Evolutionary conservation across 169 alveolate species (phyloP).

Genomic region (Plasmodium vivax): DNA sequence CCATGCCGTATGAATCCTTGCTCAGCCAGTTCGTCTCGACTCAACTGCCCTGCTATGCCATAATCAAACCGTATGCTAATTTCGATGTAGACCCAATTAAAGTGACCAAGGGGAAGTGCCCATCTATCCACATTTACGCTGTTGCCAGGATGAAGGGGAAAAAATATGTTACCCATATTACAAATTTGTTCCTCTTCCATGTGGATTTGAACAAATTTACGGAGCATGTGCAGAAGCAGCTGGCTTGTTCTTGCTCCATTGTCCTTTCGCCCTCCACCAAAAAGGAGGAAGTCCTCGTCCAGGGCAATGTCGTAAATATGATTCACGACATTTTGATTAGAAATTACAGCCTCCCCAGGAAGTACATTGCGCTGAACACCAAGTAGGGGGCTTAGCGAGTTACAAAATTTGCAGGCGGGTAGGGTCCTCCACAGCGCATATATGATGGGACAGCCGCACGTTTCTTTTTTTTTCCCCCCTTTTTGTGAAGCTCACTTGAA

Average conservation of each 20-base stretch:
- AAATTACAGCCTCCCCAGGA: conserved; percentile 22
- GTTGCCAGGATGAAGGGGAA: conserved; percentile 72
- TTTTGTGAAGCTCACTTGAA: background rate
- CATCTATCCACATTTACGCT: conserved; percentile 58
- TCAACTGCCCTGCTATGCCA: conserved; percentile 66
- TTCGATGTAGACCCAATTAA: conserved; percentile 52
- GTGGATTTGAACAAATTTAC: conserved; percentile 51
- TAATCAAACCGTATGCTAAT: conserved; percentile 34
- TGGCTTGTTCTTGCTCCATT: conserved; percentile 65
- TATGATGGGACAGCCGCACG: background rate
- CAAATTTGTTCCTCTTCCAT: conserved; percentile 52
- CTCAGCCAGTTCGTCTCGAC: conserved; percentile 31
- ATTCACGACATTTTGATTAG: conserved; percentile 19
- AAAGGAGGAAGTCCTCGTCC: conserved; percentile 69
- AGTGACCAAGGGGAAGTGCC: conserved; percentile 54
- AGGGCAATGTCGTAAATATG: conserved; percentile 55
- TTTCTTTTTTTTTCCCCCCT: background rate
- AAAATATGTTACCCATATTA: conserved; percentile 60
- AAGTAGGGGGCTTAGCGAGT: background rate
- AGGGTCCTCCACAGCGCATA: background rate
- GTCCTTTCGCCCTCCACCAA: conserved; percentile 48
- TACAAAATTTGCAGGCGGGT: background rate
- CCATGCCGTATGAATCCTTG: conserved; percentile 4
- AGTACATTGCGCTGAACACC: conserved; percentile 20
- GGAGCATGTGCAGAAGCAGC: conserved; percentile 45